Conservation (phyloP, 148 eudicot species). For the Hydrangea macrophylla region DNA sequence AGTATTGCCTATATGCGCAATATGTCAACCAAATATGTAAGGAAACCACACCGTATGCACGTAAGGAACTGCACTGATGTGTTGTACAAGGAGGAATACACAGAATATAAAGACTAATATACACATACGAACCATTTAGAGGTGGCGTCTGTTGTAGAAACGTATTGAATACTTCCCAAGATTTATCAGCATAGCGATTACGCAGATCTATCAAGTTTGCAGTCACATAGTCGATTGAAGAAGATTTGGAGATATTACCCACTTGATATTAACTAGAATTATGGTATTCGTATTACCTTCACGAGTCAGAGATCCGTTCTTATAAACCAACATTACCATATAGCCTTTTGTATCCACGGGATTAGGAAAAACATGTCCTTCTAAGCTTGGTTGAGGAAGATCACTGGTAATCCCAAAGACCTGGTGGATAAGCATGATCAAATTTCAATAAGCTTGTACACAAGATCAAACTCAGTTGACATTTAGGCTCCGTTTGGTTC, state of each 20-base stretch:
- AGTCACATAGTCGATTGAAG: conserved; percentile 3
- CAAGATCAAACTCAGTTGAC: not conserved
- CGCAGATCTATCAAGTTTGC: conserved; percentile 58
- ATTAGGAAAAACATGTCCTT: too few relatives aligned
- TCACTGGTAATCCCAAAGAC: conserved; percentile 80
- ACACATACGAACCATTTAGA: conserved; percentile 61
- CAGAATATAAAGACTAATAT: not conserved
- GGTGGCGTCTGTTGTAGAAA: conserved; percentile 73
- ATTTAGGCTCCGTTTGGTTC: not conserved
- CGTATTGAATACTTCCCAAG: conserved; percentile 78
- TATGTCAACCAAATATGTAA: too few relatives aligned
- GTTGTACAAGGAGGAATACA: too few relatives aligned
- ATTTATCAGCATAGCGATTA: conserved; percentile 59
- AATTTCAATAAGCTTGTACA: not conserved
- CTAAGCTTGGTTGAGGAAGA: conserved; percentile 65
- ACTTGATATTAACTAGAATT: too few relatives aligned
- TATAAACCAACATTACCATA: conserved; percentile 91
- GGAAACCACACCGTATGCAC: too few relatives aligned
- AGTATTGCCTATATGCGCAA: too few relatives aligned
- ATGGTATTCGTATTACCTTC: conserved; percentile 79
- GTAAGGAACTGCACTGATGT: too few relatives aligned
- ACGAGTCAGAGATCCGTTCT: conserved; percentile 90
- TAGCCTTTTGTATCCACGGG: conserved; percentile 76
- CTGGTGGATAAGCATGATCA: conserved; percentile 27
- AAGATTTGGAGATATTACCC: too few relatives aligned